phyloP scores from a whole-genome alignment of 78 protist genomes.

The Dictyostelium brefeldianum region DNA sequence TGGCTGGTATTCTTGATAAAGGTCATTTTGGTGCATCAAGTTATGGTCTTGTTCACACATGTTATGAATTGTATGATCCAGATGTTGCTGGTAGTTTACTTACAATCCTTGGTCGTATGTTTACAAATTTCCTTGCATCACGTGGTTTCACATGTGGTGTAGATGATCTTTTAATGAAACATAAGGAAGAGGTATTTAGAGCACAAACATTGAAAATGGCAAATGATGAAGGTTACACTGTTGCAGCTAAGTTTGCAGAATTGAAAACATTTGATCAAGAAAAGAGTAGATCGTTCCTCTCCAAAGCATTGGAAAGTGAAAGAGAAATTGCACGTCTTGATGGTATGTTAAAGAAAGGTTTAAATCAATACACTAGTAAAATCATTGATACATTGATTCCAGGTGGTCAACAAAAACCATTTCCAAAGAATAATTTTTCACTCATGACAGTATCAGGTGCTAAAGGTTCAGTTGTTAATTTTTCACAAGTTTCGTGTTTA shows the following conservation, averaged over 20 bases:
- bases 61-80: constrained; percentile 96
- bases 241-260: constrained; percentile 58
- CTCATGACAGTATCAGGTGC: constrained; percentile 99
- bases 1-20: constrained; percentile 98
- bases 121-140: constrained; percentile 91
- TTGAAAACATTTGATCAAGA: not conserved
- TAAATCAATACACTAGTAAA: constrained; percentile 83
- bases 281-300: not conserved
- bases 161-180: constrained; percentile 92
- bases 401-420: constrained; percentile 88
- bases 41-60: constrained; percentile 91
- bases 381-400: constrained; percentile 93
- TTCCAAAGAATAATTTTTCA: constrained; percentile 97
- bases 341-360: constrained; percentile 72
- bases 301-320: constrained; percentile 33
- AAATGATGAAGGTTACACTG: constrained; percentile 58
- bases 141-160: constrained; percentile 98
- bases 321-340: constrained; percentile 81
- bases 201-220: constrained; percentile 49
- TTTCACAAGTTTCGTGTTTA: constrained; percentile 97
- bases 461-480: constrained; percentile 98
- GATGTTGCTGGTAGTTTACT: constrained; percentile 93
- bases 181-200: constrained; percentile 64
- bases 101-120: constrained; percentile 94
- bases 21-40: constrained; percentile 94